These are phyloP conservation scores for Agaricus blazei DNA, from an alignment of 768 basidiomycete species.

Conservation along the genomic window DNA sequence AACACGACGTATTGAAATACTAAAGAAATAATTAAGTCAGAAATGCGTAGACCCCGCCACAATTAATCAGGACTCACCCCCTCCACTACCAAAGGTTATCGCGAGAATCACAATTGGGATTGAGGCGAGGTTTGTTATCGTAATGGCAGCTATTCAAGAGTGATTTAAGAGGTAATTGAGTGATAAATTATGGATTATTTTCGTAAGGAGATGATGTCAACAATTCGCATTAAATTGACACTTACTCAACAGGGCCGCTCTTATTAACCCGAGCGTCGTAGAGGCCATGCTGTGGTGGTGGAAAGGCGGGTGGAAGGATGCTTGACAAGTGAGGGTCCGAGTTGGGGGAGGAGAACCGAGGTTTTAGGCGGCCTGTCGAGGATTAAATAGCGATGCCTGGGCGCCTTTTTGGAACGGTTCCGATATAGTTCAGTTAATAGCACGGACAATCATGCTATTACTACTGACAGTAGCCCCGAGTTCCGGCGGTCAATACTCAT, in stretches of 20 bases:
- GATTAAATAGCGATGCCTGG: not conserved
- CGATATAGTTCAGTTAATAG: no score
- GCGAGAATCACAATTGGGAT: slow-evolving; percentile 4
- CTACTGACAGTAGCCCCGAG: no score
- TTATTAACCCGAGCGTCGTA: not conserved
- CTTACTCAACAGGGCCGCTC: slow-evolving; percentile 4
- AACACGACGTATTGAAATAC: slow-evolving; percentile 1
- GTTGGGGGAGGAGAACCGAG: not conserved
- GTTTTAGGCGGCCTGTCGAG: not conserved
- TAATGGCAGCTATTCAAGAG: not conserved
- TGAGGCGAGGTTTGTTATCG: slow-evolving; percentile 5
- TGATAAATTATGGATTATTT: not conserved
- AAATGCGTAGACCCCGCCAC: not conserved
- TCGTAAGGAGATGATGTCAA: not conserved
- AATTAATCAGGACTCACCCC: not conserved
- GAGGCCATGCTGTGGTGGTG: not conserved
- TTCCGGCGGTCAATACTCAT: not conserved
- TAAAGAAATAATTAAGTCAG: not conserved
- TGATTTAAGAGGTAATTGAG: not conserved
- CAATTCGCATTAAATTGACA: not conserved
- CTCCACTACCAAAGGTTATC: slow-evolving; percentile 2
- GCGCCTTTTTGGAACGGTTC: not conserved
- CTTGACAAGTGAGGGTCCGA: not conserved
- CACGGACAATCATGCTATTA: no score
- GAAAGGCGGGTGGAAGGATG: not conserved